Evolutionary conservation across 306 rosid genomes (phyloP).

Genomic region (Vigna angularis): DNA sequence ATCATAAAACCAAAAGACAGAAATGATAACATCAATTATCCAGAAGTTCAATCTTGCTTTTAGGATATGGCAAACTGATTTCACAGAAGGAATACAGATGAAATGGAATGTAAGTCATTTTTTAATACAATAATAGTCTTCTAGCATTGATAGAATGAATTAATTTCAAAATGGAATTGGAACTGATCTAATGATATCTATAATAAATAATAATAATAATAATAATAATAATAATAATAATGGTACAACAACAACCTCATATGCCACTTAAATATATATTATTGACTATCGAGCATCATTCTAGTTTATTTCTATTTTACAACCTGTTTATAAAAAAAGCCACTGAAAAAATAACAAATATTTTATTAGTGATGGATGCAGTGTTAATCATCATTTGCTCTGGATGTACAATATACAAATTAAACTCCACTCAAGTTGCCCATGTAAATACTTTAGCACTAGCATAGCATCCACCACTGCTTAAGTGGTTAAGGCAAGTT

Average conservation of each 20-base stretch:
- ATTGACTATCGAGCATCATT: neutral
- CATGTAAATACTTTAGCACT: neutral
- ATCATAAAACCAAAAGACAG: conserved; percentile 20
- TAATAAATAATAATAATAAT: neutral
- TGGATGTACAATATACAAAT: neutral
- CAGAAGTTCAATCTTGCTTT: conserved; percentile 30
- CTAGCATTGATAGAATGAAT: neutral
- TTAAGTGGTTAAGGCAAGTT: neutral
- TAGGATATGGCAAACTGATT: conserved; percentile 1
- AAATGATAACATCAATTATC: conserved; percentile 28
- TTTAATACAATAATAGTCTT: neutral
- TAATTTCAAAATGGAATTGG: neutral
- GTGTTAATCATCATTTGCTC: neutral
- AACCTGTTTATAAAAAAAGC: neutral
- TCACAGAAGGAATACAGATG: conserved; percentile 21
- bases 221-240: neutral
- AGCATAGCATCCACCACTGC: neutral
- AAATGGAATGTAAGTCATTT: conserved; percentile 27
- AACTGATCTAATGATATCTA: neutral
- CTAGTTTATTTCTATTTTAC: conserved; percentile 2
- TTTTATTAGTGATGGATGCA: neutral
- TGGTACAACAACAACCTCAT: neutral
- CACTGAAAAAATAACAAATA: neutral
- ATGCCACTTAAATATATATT: neutral
- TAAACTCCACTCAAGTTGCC: neutral